Evolutionary conservation across 768 basidiomycete genomes (phyloP).

Genomic region (Chalciporus chontae): DNA sequence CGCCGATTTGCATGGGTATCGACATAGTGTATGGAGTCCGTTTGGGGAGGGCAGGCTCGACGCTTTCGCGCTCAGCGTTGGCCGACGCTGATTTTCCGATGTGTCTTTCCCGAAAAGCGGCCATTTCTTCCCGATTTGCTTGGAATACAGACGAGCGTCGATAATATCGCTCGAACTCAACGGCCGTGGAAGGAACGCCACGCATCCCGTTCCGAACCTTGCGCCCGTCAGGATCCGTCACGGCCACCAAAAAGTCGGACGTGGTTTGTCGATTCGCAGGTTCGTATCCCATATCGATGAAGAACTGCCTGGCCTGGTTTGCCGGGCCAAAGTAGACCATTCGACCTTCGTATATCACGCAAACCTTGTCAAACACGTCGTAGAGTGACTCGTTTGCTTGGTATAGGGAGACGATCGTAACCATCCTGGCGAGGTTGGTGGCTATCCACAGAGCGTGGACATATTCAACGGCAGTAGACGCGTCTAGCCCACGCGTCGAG

Average conservation of each 20-base stretch:
- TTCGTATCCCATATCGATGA: slow-evolving; percentile 53
- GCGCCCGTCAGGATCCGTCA: slow-evolving; percentile 64
- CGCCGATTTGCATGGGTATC: too few species aligned
- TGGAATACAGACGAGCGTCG: too few species aligned
- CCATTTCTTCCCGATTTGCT: too few species aligned
- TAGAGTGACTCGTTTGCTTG: slow-evolving; percentile 76
- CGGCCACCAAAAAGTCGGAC: slow-evolving; percentile 56
- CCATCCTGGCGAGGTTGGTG: slow-evolving; percentile 48
- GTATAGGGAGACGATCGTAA: slow-evolving; percentile 81
- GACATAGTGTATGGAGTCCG: too few species aligned
- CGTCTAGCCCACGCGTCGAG: slow-evolving; percentile 62
- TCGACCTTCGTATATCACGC: slow-evolving; percentile 56
- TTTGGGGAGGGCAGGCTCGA: too few species aligned
- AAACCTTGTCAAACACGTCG: slow-evolving; percentile 67
- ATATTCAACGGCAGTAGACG: slow-evolving; percentile 73
- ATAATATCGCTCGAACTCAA: too few species aligned
- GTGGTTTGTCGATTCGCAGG: slow-evolving; percentile 59
- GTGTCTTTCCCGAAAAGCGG: too few species aligned
- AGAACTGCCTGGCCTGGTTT: slow-evolving; percentile 51
- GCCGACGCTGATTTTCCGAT: too few species aligned
- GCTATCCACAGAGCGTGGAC: slow-evolving; percentile 65
- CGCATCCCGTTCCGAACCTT: slow-evolving; percentile 34
- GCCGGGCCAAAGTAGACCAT: slow-evolving; percentile 62
- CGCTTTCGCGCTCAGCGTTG: too few species aligned
- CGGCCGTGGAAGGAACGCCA: slow-evolving; percentile 42